Evolutionary conservation across 257 asterid species (phyloP), one percentile per base, ranked within the genome.

Genomic region (Mitragyna speciosa): DNA sequence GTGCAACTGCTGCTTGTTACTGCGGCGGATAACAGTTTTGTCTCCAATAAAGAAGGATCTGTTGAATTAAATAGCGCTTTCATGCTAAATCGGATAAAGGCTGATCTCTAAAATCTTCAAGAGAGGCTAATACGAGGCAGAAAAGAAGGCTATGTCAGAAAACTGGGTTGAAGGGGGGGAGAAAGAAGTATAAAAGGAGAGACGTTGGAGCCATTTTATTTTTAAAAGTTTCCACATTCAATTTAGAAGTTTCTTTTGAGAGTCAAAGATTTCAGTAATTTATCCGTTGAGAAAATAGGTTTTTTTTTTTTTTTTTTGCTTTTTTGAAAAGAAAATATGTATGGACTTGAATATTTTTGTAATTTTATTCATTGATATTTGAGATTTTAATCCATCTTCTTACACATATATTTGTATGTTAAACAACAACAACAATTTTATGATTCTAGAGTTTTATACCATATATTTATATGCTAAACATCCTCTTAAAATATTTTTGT

Each of bases 1-100:
- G 83, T 81, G 79, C 79, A 82, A 74, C 79, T 88, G 82, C 58
- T 89, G 79, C 83, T 86, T 0, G 88, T 82, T 0, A 92, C 82
- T 39, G 88, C 68, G 63, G 96, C 94, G 0, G 83, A 85, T 26
- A 84, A 39, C 12, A 81, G 39, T 20, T 76, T 45, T 24, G 75
- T 66, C n/a, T 87, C 89, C 73, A 77, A 76, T 7, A 79, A 19
- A 26, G 67, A 81, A 66, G 69, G 78, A 30, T 67, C 68, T 28
- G 36, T 74, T 10, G 90, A 11, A 17, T 78, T 80, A 56, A 89
- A 81, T 88, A 88, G 85, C 33, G 49, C 76, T 41, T 56, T 79
- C 76, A 79, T 72, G 15, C 17, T 76, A 24, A 54, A 22, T n/a
- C 28, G 12, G 12, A 54, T 45, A 61, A 33, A 10, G 49, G 63